Conservation (phyloP, 805 yeast genomes). For the Torulaspora microellipsoides region DNA sequence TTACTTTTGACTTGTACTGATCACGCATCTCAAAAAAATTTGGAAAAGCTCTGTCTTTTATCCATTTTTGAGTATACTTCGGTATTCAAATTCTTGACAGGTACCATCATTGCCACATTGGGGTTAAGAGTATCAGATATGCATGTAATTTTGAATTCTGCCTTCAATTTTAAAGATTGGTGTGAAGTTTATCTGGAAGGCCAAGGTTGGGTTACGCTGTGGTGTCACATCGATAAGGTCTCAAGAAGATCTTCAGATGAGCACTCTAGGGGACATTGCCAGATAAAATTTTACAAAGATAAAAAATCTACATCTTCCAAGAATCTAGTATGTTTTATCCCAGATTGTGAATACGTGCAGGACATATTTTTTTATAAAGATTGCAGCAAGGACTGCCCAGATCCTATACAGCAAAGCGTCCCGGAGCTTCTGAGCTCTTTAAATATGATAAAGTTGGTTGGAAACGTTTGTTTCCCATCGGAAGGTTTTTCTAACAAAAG, state of each 20-base stretch:
- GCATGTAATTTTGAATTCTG: conserved; percentile 25
- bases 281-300: conserved; percentile 29
- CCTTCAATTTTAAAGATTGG: conserved; percentile 34
- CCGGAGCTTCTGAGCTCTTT: conserved; percentile 12
- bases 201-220: conserved; percentile 32
- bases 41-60: conserved; percentile 15
- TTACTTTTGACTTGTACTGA: conserved; percentile 8
- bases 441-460: conserved; percentile 21
- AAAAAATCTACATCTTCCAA: conserved; percentile 23
- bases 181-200: conserved; percentile 31
- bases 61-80: conserved; percentile 28
- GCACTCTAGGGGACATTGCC: conserved; percentile 23
- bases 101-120: conserved; percentile 24
- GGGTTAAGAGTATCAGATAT: conserved; percentile 30
- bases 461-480: conserved; percentile 18
- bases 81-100: conserved; percentile 28
- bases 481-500: conserved; percentile 6
- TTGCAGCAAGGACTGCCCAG: not conserved
- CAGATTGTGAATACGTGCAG: conserved; percentile 26
- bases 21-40: conserved; percentile 1
- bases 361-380: conserved; percentile 28
- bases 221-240: conserved; percentile 32
- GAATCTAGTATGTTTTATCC: conserved; percentile 29
- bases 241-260: conserved; percentile 8
- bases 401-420: conserved; percentile 1